phyloP scores from a whole-genome alignment of 2,329 filamentous ascomycete species.

The Neocatenulostroma microsporum region DNA sequence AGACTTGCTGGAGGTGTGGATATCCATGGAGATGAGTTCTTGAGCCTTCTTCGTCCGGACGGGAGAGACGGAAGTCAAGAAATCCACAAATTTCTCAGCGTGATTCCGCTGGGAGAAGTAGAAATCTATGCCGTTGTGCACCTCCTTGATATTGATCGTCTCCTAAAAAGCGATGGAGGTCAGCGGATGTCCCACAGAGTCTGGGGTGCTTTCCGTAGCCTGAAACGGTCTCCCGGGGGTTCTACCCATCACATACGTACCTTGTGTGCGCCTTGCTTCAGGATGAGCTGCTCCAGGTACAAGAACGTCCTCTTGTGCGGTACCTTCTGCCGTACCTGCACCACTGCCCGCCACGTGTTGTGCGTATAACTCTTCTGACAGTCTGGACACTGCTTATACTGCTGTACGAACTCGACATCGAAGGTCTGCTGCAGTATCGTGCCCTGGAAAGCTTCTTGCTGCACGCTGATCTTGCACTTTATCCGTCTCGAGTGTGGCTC shows the following conservation, averaged over 20 bases:
- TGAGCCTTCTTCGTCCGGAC: slow-evolving; percentile 76
- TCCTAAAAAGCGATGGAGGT: too few relatives aligned
- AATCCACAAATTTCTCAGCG: slow-evolving; percentile 86
- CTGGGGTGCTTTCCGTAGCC: too few relatives aligned
- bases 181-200: too few relatives aligned
- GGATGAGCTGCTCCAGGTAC: slow-evolving; percentile 84
- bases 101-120: slow-evolving; percentile 86
- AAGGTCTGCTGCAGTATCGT: slow-evolving; percentile 84
- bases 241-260: too few relatives aligned
- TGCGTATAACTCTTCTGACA: slow-evolving; percentile 94
- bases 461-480: slow-evolving; percentile 92
- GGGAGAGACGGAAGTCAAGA: slow-evolving; percentile 73
- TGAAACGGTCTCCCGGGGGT: too few relatives aligned
- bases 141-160: slow-evolving; percentile 97
- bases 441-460: slow-evolving; percentile 59
- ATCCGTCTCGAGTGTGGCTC: slow-evolving; percentile 90
- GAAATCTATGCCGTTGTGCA: slow-evolving; percentile 92
- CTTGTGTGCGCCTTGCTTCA: slow-evolving; percentile 88
- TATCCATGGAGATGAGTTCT: slow-evolving; percentile 87
- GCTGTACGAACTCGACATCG: slow-evolving; percentile 86
- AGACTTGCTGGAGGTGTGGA: slow-evolving; percentile 79
- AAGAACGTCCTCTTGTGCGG: slow-evolving; percentile 84
- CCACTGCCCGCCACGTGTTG: slow-evolving; percentile 87
- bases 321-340: slow-evolving; percentile 96
- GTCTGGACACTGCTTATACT: slow-evolving; percentile 88